These are phyloP conservation scores for Gymnopilus junonius DNA, from an alignment of 768 basidiomycete genomes.

Conservation along the genomic window DNA sequence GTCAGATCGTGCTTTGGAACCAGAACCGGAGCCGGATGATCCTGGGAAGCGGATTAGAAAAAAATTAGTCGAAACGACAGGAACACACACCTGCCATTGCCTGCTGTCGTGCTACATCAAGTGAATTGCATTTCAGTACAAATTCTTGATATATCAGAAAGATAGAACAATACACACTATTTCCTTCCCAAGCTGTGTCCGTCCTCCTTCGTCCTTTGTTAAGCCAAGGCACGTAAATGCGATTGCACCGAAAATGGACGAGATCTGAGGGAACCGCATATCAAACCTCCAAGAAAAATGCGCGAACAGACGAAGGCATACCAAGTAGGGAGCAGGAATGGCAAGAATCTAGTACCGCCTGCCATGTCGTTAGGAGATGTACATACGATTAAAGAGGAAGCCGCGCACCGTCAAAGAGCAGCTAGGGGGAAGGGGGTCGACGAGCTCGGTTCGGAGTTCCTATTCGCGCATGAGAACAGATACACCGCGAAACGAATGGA, in stretches of 20 bases:
- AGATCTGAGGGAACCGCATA: conserved; percentile 34
- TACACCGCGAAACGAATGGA: background rate
- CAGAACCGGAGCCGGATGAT: background rate
- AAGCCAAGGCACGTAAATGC: conserved; percentile 49
- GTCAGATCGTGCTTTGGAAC: background rate
- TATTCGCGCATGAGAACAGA: conserved; percentile 10
- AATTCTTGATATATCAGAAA: background rate
- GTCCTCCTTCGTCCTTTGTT: conserved; percentile 44
- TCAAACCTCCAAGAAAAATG: background rate
- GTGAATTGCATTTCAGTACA: background rate
- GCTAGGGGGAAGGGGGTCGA: conserved; percentile 38
- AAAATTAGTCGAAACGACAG: background rate
- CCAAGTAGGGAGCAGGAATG: conserved; percentile 46
- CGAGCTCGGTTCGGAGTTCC: conserved; percentile 38
- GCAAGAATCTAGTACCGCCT: conserved; percentile 42
- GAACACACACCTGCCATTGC: background rate
- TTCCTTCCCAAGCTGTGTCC: conserved; percentile 33
- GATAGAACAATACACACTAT: conserved; percentile 26
- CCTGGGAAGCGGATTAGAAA: background rate
- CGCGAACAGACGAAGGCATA: conserved; percentile 1
- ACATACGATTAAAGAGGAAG: conserved; percentile 2
- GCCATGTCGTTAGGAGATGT: background rate
- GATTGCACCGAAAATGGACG: conserved; percentile 45
- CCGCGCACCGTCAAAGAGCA: conserved; percentile 38
- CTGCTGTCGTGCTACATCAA: background rate